Conservation (phyloP, 164 flowering plant species). For the Euptelea pleiosperma region DNA sequence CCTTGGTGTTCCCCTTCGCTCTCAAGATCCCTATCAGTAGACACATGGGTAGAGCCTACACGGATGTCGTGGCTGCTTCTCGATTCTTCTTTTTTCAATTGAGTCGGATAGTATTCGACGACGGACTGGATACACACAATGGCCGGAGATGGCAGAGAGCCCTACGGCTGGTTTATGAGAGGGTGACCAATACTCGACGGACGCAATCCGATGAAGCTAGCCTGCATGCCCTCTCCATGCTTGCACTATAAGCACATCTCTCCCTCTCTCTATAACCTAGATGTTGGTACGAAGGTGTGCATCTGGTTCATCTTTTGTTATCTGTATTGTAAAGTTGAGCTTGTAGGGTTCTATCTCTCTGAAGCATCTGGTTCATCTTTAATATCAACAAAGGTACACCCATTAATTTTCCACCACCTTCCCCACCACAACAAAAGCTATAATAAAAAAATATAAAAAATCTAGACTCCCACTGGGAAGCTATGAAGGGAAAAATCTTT, state of each 20-base stretch:
- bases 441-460: no score
- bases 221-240: slow-evolving; percentile 12
- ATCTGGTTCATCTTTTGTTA: no score
- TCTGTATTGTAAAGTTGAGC: no score
- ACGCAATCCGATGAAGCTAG: slow-evolving; percentile 9
- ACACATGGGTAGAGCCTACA: slow-evolving; percentile 1
- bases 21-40: slow-evolving; percentile 14
- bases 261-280: no score
- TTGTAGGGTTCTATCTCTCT: no score
- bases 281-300: no score
- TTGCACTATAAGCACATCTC: slow-evolving; percentile 17
- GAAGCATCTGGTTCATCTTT: no score
- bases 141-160: slow-evolving; percentile 22
- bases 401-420: no score
- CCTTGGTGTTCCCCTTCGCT: slow-evolving; percentile 13
- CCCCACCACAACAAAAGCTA: no score
- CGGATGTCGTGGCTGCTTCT: background rate
- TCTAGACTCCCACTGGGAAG: no score
- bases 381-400: no score
- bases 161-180: slow-evolving; percentile 15
- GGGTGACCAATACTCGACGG: slow-evolving; percentile 4
- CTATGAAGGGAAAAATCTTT: no score
- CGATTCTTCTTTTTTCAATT: slow-evolving; percentile 15
- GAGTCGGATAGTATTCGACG: slow-evolving; percentile 8
- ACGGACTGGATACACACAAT: background rate